Conservation (phyloP, 2,329 filamentous ascomycete species). For the Apiospora saccharicola region DNA sequence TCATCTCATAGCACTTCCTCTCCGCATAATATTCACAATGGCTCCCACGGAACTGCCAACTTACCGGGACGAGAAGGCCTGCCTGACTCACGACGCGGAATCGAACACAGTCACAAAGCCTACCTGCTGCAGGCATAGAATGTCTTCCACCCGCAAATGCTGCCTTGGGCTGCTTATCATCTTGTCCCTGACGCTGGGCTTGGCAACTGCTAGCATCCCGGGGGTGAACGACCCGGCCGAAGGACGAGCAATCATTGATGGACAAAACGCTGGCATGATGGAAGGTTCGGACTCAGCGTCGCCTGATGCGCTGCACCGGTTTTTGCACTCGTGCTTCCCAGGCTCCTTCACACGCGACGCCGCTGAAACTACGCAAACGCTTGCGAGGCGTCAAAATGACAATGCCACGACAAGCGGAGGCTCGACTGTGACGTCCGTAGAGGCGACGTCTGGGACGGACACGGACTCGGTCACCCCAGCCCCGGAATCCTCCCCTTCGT, state of each 20-base stretch:
- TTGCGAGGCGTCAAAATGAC: conserved; percentile 65
- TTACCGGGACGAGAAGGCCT: conserved; percentile 17
- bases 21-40: neutral
- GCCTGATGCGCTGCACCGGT: conserved; percentile 67
- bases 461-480: conserved; percentile 3
- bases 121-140: conserved; percentile 35
- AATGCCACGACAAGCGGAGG: conserved; percentile 36
- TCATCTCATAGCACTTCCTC: neutral
- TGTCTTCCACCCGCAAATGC: conserved; percentile 48
- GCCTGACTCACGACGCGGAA: conserved; percentile 1
- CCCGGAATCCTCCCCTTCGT: conserved; percentile 16
- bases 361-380: conserved; percentile 66
- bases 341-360: conserved; percentile 72
- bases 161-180: conserved; percentile 44
- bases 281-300: conserved; percentile 64
- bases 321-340: conserved; percentile 69
- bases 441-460: conserved; percentile 29
- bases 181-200: conserved; percentile 43
- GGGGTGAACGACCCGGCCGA: conserved; percentile 29
- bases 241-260: conserved; percentile 28
- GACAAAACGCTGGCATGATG: conserved; percentile 52
- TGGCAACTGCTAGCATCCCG: conserved; percentile 42
- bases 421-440: conserved; percentile 27
- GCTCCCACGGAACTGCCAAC: neutral
- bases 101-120: neutral